Evolutionary conservation across 345 rosid genomes (phyloP).

Genomic region (Arabidopsis suecica): DNA sequence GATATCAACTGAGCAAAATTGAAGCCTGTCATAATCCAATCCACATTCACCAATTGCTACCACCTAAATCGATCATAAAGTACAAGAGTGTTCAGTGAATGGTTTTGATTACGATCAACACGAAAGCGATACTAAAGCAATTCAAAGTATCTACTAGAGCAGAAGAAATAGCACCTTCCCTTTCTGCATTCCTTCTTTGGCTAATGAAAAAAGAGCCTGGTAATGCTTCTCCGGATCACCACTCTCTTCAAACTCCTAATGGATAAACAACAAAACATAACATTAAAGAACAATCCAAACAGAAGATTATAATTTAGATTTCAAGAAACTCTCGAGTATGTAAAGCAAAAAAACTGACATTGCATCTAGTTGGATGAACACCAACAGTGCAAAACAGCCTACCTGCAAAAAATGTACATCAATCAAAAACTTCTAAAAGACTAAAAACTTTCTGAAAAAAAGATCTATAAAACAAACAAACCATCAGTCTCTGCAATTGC

Average conservation of each 20-base stretch:
- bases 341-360: slow-evolving; percentile 47
- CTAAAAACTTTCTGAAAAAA: background rate
- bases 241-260: slow-evolving; percentile 89
- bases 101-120: background rate
- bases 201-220: slow-evolving; percentile 76
- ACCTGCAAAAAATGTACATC: slow-evolving; percentile 50
- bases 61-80: slow-evolving; percentile 51
- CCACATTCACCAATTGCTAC: slow-evolving; percentile 99
- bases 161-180: slow-evolving; percentile 70
- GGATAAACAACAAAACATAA: slow-evolving; percentile 23
- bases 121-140: background rate
- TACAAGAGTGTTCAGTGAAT: background rate
- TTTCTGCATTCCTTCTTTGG: slow-evolving; percentile 81
- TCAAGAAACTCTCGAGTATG: slow-evolving; percentile 3
- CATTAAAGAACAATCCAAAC: slow-evolving; percentile 29
- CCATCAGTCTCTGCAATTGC: slow-evolving; percentile 97
- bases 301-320: background rate
- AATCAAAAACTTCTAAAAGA: background rate
- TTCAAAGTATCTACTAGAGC: background rate
- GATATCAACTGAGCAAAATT: slow-evolving; percentile 76
- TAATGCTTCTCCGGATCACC: slow-evolving; percentile 90
- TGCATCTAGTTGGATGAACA: slow-evolving; percentile 98
- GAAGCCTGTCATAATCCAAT: slow-evolving; percentile 96
- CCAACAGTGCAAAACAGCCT: slow-evolving; percentile 95
- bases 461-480: slow-evolving; percentile 25